Conservation (phyloP, 176 grass and related monocot genomes). For the Avena insularis region DNA sequence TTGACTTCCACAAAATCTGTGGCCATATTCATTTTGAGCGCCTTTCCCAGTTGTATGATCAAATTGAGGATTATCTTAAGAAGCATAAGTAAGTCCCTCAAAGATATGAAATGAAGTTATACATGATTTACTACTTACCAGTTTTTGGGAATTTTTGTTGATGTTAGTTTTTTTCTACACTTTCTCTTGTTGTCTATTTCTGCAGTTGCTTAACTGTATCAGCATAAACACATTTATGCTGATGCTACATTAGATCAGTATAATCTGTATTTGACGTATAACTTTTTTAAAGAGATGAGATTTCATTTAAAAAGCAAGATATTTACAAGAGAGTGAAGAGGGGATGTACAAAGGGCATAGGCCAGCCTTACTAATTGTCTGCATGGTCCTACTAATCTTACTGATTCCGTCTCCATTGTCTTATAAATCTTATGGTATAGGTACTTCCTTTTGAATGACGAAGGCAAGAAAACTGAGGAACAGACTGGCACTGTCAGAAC, state of each 20-base stretch:
- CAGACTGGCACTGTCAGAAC: constrained; percentile 87
- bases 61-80: constrained; percentile 85
- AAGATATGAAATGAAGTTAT: constrained; percentile 17
- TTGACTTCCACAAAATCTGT: constrained; percentile 90
- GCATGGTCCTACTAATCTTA: background rate
- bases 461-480: constrained; percentile 71
- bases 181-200: background rate
- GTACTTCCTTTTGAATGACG: constrained; percentile 81
- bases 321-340: no score
- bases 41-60: constrained; percentile 82
- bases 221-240: no score
- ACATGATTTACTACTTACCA: background rate
- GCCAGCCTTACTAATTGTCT: no score
- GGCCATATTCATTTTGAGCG: constrained; percentile 95
- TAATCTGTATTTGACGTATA: background rate
- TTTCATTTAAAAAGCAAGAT: no score
- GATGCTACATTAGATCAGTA: background rate
- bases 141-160: background rate
- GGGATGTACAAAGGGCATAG: no score
- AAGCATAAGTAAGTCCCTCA: constrained; percentile 67
- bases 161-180: background rate
- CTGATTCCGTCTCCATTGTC: constrained; percentile 10
- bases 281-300: no score
- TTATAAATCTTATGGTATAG: constrained; percentile 46
- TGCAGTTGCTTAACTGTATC: background rate